Conservation (phyloP, 2,329 filamentous ascomycete species). For the Alternaria sp. region DNA sequence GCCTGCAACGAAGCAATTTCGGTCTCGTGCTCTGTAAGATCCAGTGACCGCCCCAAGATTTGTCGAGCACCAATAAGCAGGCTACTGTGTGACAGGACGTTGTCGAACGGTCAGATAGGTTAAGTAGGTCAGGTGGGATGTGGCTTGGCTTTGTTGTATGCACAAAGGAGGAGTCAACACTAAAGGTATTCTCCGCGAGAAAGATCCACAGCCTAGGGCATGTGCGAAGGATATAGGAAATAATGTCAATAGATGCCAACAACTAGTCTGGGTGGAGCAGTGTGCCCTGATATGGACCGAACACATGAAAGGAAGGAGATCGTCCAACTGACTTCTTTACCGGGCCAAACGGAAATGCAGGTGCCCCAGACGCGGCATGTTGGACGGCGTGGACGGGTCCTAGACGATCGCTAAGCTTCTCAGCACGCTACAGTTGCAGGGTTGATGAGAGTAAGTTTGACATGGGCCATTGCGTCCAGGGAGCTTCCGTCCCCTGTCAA, state of each 20-base stretch:
- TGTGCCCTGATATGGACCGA: constrained; percentile 1
- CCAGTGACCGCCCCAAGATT: constrained; percentile 1
- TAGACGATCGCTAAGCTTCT: constrained; percentile 15
- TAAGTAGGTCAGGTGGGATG: neutral
- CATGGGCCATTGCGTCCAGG: constrained; percentile 4
- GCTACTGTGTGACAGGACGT: neutral
- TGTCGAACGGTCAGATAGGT: neutral
- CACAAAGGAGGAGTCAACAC: constrained; percentile 11
- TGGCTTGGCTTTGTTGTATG: neutral
- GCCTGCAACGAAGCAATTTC: neutral
- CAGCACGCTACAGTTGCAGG: constrained; percentile 19
- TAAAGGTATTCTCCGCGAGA: constrained; percentile 8
- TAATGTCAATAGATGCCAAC: constrained; percentile 6
- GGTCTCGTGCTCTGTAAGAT: constrained; percentile 8
- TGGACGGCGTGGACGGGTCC: constrained; percentile 16
- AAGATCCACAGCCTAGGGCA: constrained; percentile 2
- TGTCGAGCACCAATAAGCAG: neutral
- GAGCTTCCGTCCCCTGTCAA: constrained; percentile 16
- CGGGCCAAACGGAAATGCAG: constrained; percentile 22
- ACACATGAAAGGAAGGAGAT: constrained; percentile 21
- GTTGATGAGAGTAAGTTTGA: constrained; percentile 16
- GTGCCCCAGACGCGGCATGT: constrained; percentile 20
- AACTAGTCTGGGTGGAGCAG: constrained; percentile 3
- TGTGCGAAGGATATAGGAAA: constrained; percentile 9
- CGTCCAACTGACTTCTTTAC: constrained; percentile 20